These are phyloP conservation scores for Maudiozyma barnettii DNA, from an alignment of 805 yeast species.

Conservation along the genomic window DNA sequence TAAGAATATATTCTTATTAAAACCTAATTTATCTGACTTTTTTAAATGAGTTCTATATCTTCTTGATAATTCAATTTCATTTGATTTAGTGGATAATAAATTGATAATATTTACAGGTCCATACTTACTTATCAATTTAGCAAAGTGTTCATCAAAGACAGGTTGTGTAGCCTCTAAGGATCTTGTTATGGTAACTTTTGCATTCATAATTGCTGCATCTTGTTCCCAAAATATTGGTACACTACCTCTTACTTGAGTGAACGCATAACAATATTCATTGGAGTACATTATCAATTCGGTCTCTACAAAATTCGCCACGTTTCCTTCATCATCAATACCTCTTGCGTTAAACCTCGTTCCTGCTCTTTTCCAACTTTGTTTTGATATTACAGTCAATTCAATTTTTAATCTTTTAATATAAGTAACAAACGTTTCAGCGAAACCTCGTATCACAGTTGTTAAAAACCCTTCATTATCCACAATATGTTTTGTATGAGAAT, in stretches of 20 bases:
- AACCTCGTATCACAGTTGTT: conserved; percentile 90
- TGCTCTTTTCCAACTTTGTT: conserved; percentile 92
- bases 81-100: conserved; percentile 65
- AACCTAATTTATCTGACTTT: conserved; percentile 27
- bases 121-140: conserved; percentile 56
- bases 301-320: conserved; percentile 93
- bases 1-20: conserved; percentile 35
- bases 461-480: conserved; percentile 72
- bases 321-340: conserved; percentile 91
- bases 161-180: conserved; percentile 90
- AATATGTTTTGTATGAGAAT: conserved; percentile 42
- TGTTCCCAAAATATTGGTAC: conserved; percentile 98
- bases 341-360: conserved; percentile 91
- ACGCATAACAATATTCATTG: conserved; percentile 52
- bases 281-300: conserved; percentile 72
- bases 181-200: conserved; percentile 80
- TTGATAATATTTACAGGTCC: conserved; percentile 84
- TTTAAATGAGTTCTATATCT: conserved; percentile 54
- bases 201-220: conserved; percentile 76
- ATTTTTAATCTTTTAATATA: conserved; percentile 32
- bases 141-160: conserved; percentile 74
- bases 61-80: conserved; percentile 62
- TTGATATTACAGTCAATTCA: conserved; percentile 69
- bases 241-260: conserved; percentile 83
- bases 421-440: conserved; percentile 65